Conservation (phyloP, 352 stramenopile genomes). For the Phytophthora brassicae region DNA sequence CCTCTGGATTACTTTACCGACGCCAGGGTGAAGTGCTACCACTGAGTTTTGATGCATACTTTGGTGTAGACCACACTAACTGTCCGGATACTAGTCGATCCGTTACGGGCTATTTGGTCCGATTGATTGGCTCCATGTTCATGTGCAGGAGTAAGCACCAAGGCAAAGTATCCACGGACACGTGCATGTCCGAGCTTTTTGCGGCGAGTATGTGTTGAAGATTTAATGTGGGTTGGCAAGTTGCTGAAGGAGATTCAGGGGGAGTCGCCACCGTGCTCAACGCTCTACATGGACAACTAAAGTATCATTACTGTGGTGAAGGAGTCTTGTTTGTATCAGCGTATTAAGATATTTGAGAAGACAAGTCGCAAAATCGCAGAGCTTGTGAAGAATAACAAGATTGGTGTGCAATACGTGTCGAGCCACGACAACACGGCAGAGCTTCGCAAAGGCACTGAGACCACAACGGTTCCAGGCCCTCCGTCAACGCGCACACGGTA, state of each 20-base stretch:
- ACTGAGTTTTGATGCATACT: constrained; percentile 1
- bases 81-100: too few relatives aligned
- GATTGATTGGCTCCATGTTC: too few relatives aligned
- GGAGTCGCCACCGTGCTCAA: background rate
- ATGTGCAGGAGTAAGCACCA: constrained; percentile 14
- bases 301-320: background rate
- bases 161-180: background rate
- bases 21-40: background rate
- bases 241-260: background rate
- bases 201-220: background rate
- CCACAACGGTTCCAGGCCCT: background rate
- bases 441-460: background rate
- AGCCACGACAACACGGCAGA: background rate
- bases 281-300: background rate
- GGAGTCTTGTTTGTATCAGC: background rate
- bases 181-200: constrained; percentile 1
- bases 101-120: too few relatives aligned
- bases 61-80: background rate
- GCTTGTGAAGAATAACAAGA: background rate
- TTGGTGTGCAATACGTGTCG: background rate
- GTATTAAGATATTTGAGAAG: background rate
- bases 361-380: background rate
- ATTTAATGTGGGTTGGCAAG: background rate
- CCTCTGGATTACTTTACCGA: constrained; percentile 6
- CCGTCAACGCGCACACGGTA: too few relatives aligned